Evolutionary conservation across 441 rosid species (phyloP).

Genomic region (Adansonia grandidieri): DNA sequence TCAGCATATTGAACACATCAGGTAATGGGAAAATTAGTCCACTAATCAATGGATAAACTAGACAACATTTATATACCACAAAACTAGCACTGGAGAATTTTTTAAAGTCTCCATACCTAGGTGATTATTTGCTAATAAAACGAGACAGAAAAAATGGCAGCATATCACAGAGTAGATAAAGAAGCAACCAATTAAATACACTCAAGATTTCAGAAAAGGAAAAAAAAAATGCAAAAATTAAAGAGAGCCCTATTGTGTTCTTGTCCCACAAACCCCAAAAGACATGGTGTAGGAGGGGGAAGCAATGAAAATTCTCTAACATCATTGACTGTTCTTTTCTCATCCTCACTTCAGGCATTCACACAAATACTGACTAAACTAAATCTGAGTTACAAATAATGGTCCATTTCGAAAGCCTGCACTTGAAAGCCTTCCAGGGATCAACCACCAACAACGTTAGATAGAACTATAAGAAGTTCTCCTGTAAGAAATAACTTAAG

Average conservation of each 20-base stretch:
- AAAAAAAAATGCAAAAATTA: not conserved
- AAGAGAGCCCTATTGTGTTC: not conserved
- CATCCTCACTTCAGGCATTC: not conserved
- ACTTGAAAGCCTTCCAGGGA: not conserved
- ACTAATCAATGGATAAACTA: slow-evolving; percentile 26
- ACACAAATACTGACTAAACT: not conserved
- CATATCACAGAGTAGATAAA: not conserved
- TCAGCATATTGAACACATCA: slow-evolving; percentile 64
- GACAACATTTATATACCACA: slow-evolving; percentile 14
- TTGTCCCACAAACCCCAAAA: not conserved
- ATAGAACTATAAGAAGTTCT: not conserved
- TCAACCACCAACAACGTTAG: slow-evolving; percentile 13
- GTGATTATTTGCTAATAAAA: not conserved
- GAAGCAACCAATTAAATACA: not conserved
- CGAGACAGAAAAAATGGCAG: not conserved
- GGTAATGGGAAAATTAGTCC: slow-evolving; percentile 39
- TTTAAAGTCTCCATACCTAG: not conserved
- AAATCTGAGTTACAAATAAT: not conserved
- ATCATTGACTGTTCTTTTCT: not conserved
- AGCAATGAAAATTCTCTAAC: not conserved
- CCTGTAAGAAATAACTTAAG: not conserved
- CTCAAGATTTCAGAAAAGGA: not conserved
- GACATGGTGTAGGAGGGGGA: not conserved
- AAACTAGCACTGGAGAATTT: slow-evolving; percentile 4
- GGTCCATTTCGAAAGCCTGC: not conserved